Conservation (phyloP, 129 eudicot genomes). For the Mikania micrantha region DNA sequence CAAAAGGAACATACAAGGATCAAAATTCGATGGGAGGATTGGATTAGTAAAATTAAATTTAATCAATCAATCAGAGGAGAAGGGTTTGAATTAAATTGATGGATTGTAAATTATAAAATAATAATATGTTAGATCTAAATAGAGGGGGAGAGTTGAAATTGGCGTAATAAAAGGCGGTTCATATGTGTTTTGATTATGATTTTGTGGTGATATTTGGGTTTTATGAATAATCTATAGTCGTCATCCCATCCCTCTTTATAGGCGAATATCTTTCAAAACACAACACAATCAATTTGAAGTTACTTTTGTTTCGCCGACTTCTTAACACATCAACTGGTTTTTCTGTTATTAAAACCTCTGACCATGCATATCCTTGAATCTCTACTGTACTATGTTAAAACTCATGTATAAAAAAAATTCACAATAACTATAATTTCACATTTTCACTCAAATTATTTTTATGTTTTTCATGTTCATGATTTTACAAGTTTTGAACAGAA, state of each 20-base stretch:
- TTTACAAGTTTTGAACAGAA: no score
- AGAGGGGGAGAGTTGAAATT: slow-evolving; percentile 17
- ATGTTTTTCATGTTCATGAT: no score
- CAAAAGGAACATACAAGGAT: slow-evolving; percentile 15
- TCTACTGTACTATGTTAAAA: no score
- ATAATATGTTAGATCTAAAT: background rate
- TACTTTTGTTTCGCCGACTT: background rate
- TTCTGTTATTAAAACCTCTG: background rate
- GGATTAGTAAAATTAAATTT: background rate
- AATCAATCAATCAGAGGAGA: background rate
- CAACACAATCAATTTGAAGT: background rate
- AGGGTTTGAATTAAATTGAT: background rate
- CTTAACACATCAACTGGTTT: background rate
- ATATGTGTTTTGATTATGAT: background rate
- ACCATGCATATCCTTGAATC: no score
- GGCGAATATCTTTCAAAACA: background rate
- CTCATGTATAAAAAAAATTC: no score
- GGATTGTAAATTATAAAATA: background rate
- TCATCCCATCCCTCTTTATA: slow-evolving; percentile 15
- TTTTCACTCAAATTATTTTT: no score
- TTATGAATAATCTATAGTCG: no score
- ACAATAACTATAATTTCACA: no score
- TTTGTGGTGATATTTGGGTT: slow-evolving; percentile 17
- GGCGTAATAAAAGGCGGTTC: slow-evolving; percentile 28
- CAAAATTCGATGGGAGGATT: slow-evolving; percentile 8